These are phyloP conservation scores for Neocucurbitaria cava DNA, from an alignment of 2,329 filamentous ascomycete species.

Conservation along the genomic window DNA sequence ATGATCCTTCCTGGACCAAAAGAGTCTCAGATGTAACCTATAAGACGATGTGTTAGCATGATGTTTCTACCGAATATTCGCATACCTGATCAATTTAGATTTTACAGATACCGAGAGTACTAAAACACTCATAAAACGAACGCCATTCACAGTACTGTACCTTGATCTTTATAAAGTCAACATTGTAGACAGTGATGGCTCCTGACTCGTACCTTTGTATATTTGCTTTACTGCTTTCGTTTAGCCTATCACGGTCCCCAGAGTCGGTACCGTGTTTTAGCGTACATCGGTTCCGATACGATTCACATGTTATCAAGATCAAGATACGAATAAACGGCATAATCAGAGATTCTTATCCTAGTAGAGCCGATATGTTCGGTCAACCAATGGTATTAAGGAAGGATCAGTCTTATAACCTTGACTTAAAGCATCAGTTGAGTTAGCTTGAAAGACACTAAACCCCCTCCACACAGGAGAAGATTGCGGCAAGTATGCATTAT, in stretches of 20 bases:
- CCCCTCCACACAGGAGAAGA: neutral
- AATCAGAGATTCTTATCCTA: no score
- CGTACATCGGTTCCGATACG: neutral
- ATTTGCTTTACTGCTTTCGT: neutral
- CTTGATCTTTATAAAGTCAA: neutral
- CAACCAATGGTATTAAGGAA: no score
- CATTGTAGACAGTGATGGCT: neutral
- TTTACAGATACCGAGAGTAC: neutral
- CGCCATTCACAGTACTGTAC: neutral
- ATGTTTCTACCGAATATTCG: no score
- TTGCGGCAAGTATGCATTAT: slow-evolving; percentile 5
- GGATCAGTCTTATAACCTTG: no score
- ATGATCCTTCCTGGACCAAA: neutral
- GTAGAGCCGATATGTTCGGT: neutral
- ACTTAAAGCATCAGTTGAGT: neutral
- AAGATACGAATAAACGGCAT: no score
- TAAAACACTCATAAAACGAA: neutral
- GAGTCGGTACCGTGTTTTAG: neutral
- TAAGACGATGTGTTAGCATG: neutral
- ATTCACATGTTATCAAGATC: neutral
- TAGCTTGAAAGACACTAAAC: neutral
- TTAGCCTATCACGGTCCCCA: neutral
- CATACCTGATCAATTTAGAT: neutral
- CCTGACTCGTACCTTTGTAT: neutral
- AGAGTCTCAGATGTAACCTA: neutral